Evolutionary conservation across 2,329 filamentous ascomycete species (phyloP), one percentile per base, ranked within the genome.

Genomic region (Trichoderma atrobrunneum): DNA sequence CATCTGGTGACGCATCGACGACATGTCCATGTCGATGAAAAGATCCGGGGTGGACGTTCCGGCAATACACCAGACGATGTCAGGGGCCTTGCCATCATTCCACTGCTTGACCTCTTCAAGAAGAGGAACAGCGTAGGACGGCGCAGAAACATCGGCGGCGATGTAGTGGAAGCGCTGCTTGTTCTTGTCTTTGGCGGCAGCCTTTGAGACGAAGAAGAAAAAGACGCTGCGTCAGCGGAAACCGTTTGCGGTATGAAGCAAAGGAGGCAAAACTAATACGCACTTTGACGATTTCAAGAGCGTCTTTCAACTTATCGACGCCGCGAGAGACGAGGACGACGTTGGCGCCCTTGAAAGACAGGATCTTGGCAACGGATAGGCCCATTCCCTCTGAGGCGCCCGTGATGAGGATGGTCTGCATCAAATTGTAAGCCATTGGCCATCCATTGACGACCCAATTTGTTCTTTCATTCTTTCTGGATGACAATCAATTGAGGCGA

Each of bases 311-410:
- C 80, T 95, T 97, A 72, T 84, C 84, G 14, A 89, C 85, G 75
- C 91, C 93, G 70, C 96, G 92, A 16, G 95, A 91, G 65, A 98
- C 91, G 75, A 98, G 90, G 74, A 97, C 89, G 70, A 99, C 81
- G 81, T 94, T 93, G 73, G 96, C 95, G 61, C 96, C 96, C 81
- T 94, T 95, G 64, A 88, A 85, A 3, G 95, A 88, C 59, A 99
- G 89, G 75, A 94, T 87, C 66, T 89, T 87, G 6, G 91, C 94
- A 24, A 91, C 89, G 66, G 90, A 89, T 76, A 91, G 90, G 73
- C 96, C 96, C 92, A 98, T 93, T 72, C 96, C 96, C 79, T 98
- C 93, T 0, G 96, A 98, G 36, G 91, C 94, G 61, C 96, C 96
- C 0, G 96, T 99, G 67, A 99, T 85, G 70, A 98, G 85, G 67